Evolutionary conservation across 257 asterid species (phyloP).

Genomic region (Salvia splendens): DNA sequence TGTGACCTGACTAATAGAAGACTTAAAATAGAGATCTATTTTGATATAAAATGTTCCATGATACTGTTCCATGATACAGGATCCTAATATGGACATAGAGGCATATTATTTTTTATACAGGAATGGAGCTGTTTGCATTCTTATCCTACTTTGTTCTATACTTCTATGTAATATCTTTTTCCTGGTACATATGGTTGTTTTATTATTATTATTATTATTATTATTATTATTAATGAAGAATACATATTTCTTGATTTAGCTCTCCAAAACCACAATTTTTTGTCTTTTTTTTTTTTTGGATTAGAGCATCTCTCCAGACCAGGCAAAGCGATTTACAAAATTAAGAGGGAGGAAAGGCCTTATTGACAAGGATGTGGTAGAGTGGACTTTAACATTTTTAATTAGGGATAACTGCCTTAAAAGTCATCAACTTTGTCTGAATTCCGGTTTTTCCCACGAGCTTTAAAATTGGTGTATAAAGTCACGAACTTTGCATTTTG

Average conservation of each 20-base stretch:
- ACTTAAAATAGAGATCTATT: constrained; percentile 18
- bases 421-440: no score
- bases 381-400: constrained; percentile 24
- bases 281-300: constrained; percentile 18
- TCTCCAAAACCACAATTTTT: constrained; percentile 22
- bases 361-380: constrained; percentile 97
- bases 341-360: constrained; percentile 98
- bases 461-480: no score
- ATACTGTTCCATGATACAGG: constrained; percentile 22
- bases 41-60: constrained; percentile 21
- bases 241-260: constrained; percentile 26
- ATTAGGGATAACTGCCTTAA: no score
- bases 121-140: constrained; percentile 10
- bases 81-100: constrained; percentile 18
- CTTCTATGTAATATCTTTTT: neutral
- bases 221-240: neutral
- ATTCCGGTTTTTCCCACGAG: no score
- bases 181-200: constrained; percentile 14
- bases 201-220: neutral
- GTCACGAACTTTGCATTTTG: no score
- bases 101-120: constrained; percentile 7
- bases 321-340: constrained; percentile 87
- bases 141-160: constrained; percentile 12
- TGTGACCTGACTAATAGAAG: constrained; percentile 8
- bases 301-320: constrained; percentile 82